Evolutionary conservation across 805 yeast genomes (phyloP), one percentile per base, ranked within the genome.

Genomic region (Monosporozyma aerobia): DNA sequence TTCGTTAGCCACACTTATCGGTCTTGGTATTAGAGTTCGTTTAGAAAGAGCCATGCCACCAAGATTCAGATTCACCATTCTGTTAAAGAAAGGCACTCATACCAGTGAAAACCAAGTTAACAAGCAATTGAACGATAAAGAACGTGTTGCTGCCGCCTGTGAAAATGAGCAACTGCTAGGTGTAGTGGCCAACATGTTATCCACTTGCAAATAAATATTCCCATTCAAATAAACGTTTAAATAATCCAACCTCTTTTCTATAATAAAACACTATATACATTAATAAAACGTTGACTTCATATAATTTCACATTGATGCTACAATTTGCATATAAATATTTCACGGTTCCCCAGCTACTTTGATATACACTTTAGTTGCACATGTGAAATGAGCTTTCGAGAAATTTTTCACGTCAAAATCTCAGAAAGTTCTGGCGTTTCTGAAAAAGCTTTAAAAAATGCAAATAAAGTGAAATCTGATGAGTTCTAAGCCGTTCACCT

Each of bases 121-220:
- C 70, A 92, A 92, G 65, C 99, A 94, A 71, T 77, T 94, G 55
- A 94, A 94, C 64, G 99, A 94, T 66, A 94, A 94, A 71, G 99
- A 94, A 70, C 75, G 99, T 56, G 97, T 94, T 0, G 95, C 96
- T 33, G 99, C 99, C 29, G 99, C 99, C 0, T 90, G 98, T 69
- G 99, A 94, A 64, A 94, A 94, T 63, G 96, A 87, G 53, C 99
- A 94, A 72, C 73, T 94, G 44, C 72, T 90, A 41, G 78, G 82
- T 32, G 99, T 94, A n/a, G 86, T 94, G 40, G 85, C 90, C 59
- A 89, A 85, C 57, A 94, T 94, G 99, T 76, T 94, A 53, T 77
- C 86, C 39, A 85, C 94, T 3, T 94, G 99, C 63, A 71, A 70
- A 51, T 77, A 58, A 32, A 29, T 14, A 39, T 13, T 40, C 25